Conservation (phyloP, 129 eudicot genomes). For the Scalesia atractyloides region DNA sequence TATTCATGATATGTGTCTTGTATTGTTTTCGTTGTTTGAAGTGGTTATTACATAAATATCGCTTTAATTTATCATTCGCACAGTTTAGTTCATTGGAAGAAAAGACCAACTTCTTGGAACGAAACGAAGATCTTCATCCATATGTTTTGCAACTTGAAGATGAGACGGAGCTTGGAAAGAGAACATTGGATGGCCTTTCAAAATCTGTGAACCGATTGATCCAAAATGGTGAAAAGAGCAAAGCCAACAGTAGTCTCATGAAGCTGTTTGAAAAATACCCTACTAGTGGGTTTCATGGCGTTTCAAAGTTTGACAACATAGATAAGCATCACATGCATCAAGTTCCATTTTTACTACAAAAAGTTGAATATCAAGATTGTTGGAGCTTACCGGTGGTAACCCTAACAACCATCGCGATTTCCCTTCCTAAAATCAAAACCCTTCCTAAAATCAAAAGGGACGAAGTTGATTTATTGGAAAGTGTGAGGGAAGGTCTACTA, state of each 20-base stretch:
- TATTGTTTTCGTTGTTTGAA: constrained; percentile 3
- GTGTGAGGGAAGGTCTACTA: constrained; percentile 40
- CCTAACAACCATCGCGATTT: constrained; percentile 39
- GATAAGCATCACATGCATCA: background rate
- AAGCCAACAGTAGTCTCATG: constrained; percentile 7
- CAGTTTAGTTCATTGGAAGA: background rate
- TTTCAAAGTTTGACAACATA: constrained; percentile 22
- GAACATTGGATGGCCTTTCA: constrained; percentile 6
- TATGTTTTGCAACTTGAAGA: constrained; percentile 17
- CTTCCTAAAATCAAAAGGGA: background rate
- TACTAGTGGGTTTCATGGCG: constrained; percentile 24
- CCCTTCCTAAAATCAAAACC: too few species aligned
- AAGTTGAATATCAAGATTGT: constrained; percentile 31
- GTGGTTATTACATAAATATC: too few species aligned
- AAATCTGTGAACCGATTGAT: constrained; percentile 28
- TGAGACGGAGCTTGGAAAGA: constrained; percentile 5
- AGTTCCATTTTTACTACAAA: constrained; percentile 7
- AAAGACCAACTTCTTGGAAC: background rate
- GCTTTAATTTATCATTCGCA: too few species aligned
- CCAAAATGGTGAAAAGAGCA: constrained; percentile 17
- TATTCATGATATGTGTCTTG: background rate
- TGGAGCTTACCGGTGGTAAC: constrained; percentile 48
- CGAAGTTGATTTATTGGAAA: background rate
- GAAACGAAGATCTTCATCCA: background rate
- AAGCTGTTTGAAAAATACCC: constrained; percentile 15